phyloP scores from a whole-genome alignment of 345 rosid species.

The Arabis hirsuta region DNA sequence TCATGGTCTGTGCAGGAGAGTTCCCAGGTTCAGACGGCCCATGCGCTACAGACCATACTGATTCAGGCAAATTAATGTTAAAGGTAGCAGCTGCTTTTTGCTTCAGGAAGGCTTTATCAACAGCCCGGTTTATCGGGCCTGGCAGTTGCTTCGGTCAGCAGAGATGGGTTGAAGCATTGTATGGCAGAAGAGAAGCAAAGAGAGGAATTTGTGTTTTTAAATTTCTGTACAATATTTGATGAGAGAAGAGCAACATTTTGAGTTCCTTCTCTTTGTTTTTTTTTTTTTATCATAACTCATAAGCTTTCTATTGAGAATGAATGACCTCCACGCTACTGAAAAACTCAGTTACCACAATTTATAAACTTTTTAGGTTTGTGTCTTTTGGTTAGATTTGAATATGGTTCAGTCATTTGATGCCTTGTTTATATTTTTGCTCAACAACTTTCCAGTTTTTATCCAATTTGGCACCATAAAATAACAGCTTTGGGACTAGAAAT shows the following conservation, averaged over 20 bases:
- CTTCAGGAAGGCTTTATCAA: conserved; percentile 27
- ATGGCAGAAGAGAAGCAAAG: conserved; percentile 21
- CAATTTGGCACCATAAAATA: too few species aligned
- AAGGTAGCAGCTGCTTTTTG: conserved; percentile 34
- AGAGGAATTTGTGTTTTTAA: conserved; percentile 9
- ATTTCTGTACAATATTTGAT: conserved; percentile 38
- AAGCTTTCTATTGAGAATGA: conserved; percentile 30
- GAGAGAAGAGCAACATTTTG: conserved; percentile 32
- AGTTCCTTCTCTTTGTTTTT: conserved; percentile 17
- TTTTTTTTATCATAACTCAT: conserved; percentile 2
- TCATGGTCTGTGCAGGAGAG: conserved; percentile 67
- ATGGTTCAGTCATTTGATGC: background rate
- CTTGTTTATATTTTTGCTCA: too few species aligned
- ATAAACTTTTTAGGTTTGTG: background rate
- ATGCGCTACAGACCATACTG: conserved; percentile 92
- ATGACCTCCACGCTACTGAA: conserved; percentile 1
- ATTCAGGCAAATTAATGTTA: conserved; percentile 15
- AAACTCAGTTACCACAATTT: background rate
- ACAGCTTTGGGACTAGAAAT: too few species aligned
- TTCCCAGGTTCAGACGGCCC: conserved; percentile 92
- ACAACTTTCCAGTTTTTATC: too few species aligned
- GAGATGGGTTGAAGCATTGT: conserved; percentile 25
- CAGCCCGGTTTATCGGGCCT: conserved; percentile 14
- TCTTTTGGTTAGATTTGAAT: background rate
- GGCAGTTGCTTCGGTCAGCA: conserved; percentile 11